Base-by-base conservation (phyloP, 2,329 filamentous ascomycete genomes). In the Didymella exigua region DNA sequence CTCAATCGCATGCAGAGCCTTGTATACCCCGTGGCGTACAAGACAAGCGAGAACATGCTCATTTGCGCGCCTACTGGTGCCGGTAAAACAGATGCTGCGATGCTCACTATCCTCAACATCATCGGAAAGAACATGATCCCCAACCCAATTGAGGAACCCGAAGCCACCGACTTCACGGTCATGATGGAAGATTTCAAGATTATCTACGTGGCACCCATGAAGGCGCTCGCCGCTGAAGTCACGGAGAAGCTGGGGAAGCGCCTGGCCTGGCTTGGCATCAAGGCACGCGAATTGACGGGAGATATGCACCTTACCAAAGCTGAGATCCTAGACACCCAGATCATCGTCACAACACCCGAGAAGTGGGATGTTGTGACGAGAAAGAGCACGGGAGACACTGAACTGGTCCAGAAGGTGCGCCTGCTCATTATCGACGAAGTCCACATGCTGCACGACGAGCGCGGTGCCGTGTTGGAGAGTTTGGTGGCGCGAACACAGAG, bases 331-430 rank as follows among this genome's bases (percentile, higher is more conserved):
- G 88, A 93, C 60, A 99, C 95, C 0, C 95, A 99, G 72, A 95
- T 99, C 64, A 96, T 99, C 56, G 95, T 99, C 44, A 99, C 96
- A 0, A 99, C 95, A 0, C 95, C 95, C 30, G 95, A 99, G 77
- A 99, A 99, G 77, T 99, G 96, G 96, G 95, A 99, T 73, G 95
- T 99, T 0, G 91, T 99, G 5, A 99, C 95, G 3, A 85, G 95
- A 58, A 99, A 98, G 76, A 96, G 93, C 52, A 98, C 93, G 1
- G 95, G 96, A 14, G 95, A 99, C 71, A 98, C 95, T 0, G 95
- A 98, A 72, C 84, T 99, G 3, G 96, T 99, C 13, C 95, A 99
- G 68, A 99, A 99, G 73, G 95, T 99, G 21, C 87, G 93, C 10
- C 81, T 99, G 2, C 83, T 99, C 56, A 98, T 99, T 68, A 98